These are phyloP conservation scores for Globisporangium canariense DNA, from an alignment of 352 stramenopile genomes.

Conservation along the genomic window DNA sequence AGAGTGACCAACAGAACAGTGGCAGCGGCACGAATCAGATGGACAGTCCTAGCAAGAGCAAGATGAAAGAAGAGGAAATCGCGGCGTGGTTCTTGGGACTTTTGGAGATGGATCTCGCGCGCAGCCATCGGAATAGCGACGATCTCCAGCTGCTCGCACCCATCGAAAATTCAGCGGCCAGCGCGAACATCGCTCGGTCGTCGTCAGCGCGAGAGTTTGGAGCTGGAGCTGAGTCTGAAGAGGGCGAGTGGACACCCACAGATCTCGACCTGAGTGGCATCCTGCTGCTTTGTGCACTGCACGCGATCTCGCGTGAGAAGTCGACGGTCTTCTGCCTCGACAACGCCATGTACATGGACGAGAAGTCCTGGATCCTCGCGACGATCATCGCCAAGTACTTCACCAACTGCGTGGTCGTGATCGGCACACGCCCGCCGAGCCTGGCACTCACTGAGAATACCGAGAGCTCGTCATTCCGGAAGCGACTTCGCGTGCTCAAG, in stretches of 20 bases:
- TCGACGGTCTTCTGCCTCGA: constrained; percentile 78
- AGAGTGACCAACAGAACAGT: constrained; percentile 10
- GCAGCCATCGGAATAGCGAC: constrained; percentile 25
- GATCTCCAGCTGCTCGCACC: constrained; percentile 12
- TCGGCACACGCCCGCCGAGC: constrained; percentile 69
- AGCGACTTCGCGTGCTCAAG: constrained; percentile 73
- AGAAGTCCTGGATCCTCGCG: constrained; percentile 80
- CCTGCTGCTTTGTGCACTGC: constrained; percentile 68
- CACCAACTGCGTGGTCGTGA: constrained; percentile 77
- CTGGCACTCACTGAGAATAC: constrained; percentile 63
- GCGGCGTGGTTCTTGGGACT: constrained; percentile 66
- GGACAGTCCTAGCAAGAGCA: constrained; percentile 26
- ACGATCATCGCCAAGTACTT: constrained; percentile 85
- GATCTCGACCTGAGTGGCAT: constrained; percentile 75
- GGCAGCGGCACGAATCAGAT: constrained; percentile 9
- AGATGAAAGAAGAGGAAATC: constrained; percentile 66
- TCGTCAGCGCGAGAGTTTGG: neutral
- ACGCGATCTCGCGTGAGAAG: constrained; percentile 70
- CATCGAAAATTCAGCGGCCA: constrained; percentile 8
- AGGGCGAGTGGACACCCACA: constrained; percentile 51
- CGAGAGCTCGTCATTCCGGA: constrained; percentile 71
- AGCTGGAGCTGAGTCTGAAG: constrained; percentile 13
- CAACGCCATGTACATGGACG: constrained; percentile 87
- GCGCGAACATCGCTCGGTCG: neutral
- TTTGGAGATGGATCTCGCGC: constrained; percentile 55